Evolutionary conservation across 768 basidiomycete species (phyloP), one percentile per base, ranked within the genome.

Genomic region (Auriscalpium orientale): DNA sequence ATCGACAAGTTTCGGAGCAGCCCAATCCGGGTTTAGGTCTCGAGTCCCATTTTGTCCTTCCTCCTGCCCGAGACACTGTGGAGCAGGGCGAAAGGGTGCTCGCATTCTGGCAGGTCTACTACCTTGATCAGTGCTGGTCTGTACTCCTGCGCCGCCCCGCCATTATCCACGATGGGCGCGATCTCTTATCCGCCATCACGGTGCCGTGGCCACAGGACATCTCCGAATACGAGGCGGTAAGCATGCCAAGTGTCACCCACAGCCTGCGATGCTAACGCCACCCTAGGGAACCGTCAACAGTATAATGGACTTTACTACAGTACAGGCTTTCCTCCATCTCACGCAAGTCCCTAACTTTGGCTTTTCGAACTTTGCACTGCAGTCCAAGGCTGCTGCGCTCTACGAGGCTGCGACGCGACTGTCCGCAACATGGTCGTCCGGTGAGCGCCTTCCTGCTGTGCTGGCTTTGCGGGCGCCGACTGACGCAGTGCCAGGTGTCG

Each of bases 51-150:
- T 77, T 77, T 58, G 77, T 80, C 45, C 71, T 83, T 49, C 82
- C 82, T 46, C 85, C 82, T 2, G 71, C 80, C 2, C 81, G 80
- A 65, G 79, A 79, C 60, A 71, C 77, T 43, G 67, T 84, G 49
- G 81, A 83, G 60, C 83, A 84, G 46, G 85, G 84, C 48, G 87
- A 90, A 65, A 76, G 86, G 44, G 83, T 89, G 55, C 68, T 84
- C 40, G 78, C 88, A 0, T 92, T 92, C 62, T 92, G 89, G 89
- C 87, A 90, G 65, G 86, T 88, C 11, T 92, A 83, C 69, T 81
- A 82, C 63, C 73, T 91, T 60, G 89, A 92, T 68, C 80, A 84
- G 34, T 89, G 87, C 65, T 90, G 88, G 87, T 88, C 88, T 20
- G 82, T 85, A 6, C 79, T 82, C 10, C 76, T 90, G 7, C 83